These are phyloP conservation scores for Ceratobasidium theobromae DNA, from an alignment of 1,284 basidiomycete genomes.

Conservation along the genomic window DNA sequence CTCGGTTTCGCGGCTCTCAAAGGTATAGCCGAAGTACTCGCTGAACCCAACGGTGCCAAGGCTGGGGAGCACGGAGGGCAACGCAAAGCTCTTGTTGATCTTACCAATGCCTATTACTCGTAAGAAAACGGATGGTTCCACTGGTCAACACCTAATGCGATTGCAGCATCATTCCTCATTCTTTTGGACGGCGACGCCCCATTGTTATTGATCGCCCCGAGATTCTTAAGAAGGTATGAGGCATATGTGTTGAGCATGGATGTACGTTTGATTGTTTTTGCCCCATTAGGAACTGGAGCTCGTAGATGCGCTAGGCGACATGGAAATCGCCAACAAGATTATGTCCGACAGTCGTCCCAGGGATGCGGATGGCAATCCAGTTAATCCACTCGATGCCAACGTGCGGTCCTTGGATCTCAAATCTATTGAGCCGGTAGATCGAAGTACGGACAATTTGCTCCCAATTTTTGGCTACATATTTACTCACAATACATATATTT, in stretches of 20 bases:
- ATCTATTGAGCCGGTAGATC: slow-evolving; percentile 54
- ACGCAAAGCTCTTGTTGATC: slow-evolving; percentile 28
- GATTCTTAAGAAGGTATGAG: slow-evolving; percentile 28
- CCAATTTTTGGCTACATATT: background rate
- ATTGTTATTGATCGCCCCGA: slow-evolving; percentile 32
- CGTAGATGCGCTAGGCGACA: slow-evolving; percentile 58
- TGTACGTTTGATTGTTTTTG: too few species aligned
- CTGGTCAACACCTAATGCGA: background rate
- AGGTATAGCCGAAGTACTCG: slow-evolving; percentile 41
- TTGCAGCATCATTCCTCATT: slow-evolving; percentile 36
- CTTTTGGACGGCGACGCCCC: slow-evolving; percentile 34
- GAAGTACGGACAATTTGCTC: background rate
- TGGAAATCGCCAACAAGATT: slow-evolving; percentile 58
- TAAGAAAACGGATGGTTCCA: slow-evolving; percentile 43
- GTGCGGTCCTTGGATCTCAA: slow-evolving; percentile 57
- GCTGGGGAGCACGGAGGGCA: slow-evolving; percentile 32
- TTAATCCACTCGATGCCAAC: slow-evolving; percentile 61
- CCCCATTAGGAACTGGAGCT: slow-evolving; percentile 68
- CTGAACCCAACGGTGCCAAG: slow-evolving; percentile 30
- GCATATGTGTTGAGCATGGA: too few species aligned
- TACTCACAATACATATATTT: background rate
- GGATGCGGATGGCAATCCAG: slow-evolving; percentile 22
- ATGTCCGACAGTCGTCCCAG: slow-evolving; percentile 16
- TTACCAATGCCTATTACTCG: slow-evolving; percentile 54
- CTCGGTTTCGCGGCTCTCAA: slow-evolving; percentile 57